Conservation (phyloP, 1,284 basidiomycete species). For the Calocybe gambosa region DNA sequence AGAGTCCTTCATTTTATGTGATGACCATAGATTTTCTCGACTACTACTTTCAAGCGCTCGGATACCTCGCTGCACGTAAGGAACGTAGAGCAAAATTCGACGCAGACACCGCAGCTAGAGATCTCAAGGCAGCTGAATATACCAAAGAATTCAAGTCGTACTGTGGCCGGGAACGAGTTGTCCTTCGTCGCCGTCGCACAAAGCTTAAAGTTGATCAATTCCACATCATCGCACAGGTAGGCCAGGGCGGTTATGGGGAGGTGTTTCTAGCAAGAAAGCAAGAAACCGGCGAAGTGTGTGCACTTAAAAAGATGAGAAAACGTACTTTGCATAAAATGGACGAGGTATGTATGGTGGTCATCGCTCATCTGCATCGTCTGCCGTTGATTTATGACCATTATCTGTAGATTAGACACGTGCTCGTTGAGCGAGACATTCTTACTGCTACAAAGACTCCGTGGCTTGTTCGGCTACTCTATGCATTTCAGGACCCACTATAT, state of each 20-base stretch:
- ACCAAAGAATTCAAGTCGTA: slow-evolving; percentile 85
- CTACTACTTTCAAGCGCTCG: slow-evolving; percentile 90
- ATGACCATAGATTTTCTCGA: slow-evolving; percentile 77
- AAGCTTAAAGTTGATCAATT: slow-evolving; percentile 89
- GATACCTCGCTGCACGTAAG: slow-evolving; percentile 81
- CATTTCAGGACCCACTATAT: slow-evolving; percentile 85
- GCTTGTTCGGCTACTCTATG: slow-evolving; percentile 89
- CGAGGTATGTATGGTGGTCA: slow-evolving; percentile 50
- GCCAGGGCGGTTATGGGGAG: slow-evolving; percentile 95
- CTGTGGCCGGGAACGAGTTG: slow-evolving; percentile 84
- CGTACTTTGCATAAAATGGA: slow-evolving; percentile 94
- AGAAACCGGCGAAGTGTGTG: slow-evolving; percentile 91
- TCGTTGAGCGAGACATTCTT: slow-evolving; percentile 95
- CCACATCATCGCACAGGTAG: slow-evolving; percentile 94
- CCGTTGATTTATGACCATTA: background rate
- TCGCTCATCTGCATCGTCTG: too few species aligned
- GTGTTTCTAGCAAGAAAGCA: slow-evolving; percentile 90
- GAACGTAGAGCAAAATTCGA: slow-evolving; percentile 79
- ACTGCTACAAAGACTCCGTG: slow-evolving; percentile 94
- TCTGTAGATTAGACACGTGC: slow-evolving; percentile 79
- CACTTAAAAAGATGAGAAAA: slow-evolving; percentile 95
- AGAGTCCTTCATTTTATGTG: slow-evolving; percentile 8
- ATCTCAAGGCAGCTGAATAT: slow-evolving; percentile 60
- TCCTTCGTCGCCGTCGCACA: slow-evolving; percentile 81
- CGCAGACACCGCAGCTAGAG: slow-evolving; percentile 69